These are phyloP conservation scores for Aspergillus ruber DNA, from an alignment of 2,329 filamentous ascomycete genomes.

Conservation along the genomic window DNA sequence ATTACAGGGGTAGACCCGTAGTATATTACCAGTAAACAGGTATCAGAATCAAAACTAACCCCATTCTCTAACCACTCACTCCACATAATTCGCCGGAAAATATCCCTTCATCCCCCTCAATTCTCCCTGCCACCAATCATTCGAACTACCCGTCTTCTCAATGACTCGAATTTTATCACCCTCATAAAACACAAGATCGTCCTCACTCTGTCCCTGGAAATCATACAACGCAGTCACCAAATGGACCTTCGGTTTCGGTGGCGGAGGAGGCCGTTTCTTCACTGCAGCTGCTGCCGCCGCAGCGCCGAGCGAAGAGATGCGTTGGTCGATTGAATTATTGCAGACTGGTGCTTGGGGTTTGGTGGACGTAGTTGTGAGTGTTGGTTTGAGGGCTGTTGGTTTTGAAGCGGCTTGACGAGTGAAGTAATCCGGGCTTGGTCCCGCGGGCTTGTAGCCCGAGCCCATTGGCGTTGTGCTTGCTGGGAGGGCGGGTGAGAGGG, in stretches of 20 bases:
- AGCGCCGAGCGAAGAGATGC: background rate
- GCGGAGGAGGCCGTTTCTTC: conserved; percentile 68
- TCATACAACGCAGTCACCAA: conserved; percentile 69
- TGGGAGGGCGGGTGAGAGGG: background rate
- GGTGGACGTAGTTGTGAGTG: background rate
- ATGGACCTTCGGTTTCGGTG: conserved; percentile 44
- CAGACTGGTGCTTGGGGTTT: conserved; percentile 29
- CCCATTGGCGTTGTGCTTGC: background rate
- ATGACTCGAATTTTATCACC: conserved; percentile 71
- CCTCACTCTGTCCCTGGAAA: conserved; percentile 62
- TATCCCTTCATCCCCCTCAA: conserved; percentile 60
- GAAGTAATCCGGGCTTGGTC: conserved; percentile 36
- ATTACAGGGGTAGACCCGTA: too few relatives aligned
- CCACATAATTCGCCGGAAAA: conserved; percentile 81
- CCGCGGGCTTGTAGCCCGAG: conserved; percentile 3
- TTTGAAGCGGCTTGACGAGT: conserved; percentile 6
- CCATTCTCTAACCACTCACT: conserved; percentile 18
- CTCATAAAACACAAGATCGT: conserved; percentile 68
- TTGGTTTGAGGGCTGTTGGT: background rate
- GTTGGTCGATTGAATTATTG: background rate
- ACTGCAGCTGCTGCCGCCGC: conserved; percentile 21
- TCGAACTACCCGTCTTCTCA: conserved; percentile 70
- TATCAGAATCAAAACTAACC: background rate
- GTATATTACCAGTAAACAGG: too few relatives aligned
- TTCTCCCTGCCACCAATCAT: conserved; percentile 88